A percentile compares a stretch with the other conserved stretches of the same genome.
Evolutionary conservation across 345 rosid species (phyloP).

Genomic region (Acer yangbiense): DNA sequence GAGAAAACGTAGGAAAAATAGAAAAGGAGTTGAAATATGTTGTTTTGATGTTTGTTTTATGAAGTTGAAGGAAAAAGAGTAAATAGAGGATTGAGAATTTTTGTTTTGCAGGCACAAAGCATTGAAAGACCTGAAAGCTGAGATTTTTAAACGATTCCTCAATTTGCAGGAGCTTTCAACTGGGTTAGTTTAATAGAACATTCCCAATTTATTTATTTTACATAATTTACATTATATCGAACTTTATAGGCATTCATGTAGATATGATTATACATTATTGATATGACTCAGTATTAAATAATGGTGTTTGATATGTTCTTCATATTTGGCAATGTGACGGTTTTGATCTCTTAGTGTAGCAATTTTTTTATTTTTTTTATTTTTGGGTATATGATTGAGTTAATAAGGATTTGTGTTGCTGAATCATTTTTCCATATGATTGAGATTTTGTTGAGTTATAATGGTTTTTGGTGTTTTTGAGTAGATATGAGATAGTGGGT

Average conservation of each 20-base stretch:
- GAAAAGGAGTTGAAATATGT: neutral
- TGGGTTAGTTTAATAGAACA: slow-evolving; percentile 53
- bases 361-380: neutral
- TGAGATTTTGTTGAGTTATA: slow-evolving; percentile 14
- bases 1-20: slow-evolving; percentile 10
- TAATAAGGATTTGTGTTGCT: neutral
- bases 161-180: slow-evolving; percentile 75
- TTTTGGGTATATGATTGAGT: neutral
- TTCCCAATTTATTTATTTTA: neutral
- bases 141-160: slow-evolving; percentile 67
- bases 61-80: neutral
- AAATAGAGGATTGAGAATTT: neutral
- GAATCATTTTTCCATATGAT: slow-evolving; percentile 5
- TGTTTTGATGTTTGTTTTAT: neutral
- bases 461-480: slow-evolving; percentile 10
- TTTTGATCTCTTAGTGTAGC: neutral
- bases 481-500: slow-evolving; percentile 76
- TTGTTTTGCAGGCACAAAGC: slow-evolving; percentile 72
- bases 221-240: neutral
- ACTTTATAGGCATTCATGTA: too few species aligned
- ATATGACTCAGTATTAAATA: neutral
- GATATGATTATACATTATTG: too few species aligned
- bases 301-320: neutral
- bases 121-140: slow-evolving; percentile 81
- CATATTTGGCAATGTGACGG: neutral